These are phyloP conservation scores for Ottelia alismoides DNA, from an alignment of 106 monocot species.

Conservation along the genomic window DNA sequence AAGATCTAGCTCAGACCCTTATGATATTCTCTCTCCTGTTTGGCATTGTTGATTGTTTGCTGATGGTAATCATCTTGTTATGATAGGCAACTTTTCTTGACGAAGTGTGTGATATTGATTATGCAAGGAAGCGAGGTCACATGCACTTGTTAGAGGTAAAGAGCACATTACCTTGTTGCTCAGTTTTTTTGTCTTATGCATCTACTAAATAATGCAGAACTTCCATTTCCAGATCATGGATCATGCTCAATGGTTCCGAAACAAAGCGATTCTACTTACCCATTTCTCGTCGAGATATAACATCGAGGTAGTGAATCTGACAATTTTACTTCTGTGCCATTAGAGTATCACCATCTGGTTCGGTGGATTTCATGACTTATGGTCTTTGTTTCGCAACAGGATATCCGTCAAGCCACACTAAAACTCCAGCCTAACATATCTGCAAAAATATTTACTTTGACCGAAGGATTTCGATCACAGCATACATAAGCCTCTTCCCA, in stretches of 20 bases:
- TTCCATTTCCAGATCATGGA: slow-evolving; percentile 60
- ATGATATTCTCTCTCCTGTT: neutral
- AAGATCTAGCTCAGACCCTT: neutral
- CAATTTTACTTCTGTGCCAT: too few species aligned
- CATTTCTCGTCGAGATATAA: slow-evolving; percentile 96
- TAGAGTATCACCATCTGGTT: neutral
- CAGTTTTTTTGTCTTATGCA: neutral
- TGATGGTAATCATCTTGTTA: too few species aligned
- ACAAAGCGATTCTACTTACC: slow-evolving; percentile 82
- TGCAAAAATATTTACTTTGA: slow-evolving; percentile 71
- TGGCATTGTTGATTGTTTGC: neutral
- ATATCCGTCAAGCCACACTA: slow-evolving; percentile 65
- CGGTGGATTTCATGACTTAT: neutral
- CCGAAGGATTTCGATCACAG: slow-evolving; percentile 98
- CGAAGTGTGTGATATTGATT: slow-evolving; percentile 55
- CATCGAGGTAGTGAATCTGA: slow-evolving; percentile 39
- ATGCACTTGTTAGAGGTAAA: slow-evolving; percentile 85
- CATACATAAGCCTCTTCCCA: too few species aligned
- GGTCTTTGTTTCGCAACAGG: slow-evolving; percentile 27
- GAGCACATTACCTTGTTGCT: neutral
- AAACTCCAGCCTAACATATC: slow-evolving; percentile 64
- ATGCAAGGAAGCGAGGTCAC: slow-evolving; percentile 70
- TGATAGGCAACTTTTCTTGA: slow-evolving; percentile 89
- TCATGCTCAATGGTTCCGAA: slow-evolving; percentile 80
- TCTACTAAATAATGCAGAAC: neutral